Base-by-base conservation (phyloP, 805 yeast species). In the Sugiyamaella mastotermitis region DNA sequence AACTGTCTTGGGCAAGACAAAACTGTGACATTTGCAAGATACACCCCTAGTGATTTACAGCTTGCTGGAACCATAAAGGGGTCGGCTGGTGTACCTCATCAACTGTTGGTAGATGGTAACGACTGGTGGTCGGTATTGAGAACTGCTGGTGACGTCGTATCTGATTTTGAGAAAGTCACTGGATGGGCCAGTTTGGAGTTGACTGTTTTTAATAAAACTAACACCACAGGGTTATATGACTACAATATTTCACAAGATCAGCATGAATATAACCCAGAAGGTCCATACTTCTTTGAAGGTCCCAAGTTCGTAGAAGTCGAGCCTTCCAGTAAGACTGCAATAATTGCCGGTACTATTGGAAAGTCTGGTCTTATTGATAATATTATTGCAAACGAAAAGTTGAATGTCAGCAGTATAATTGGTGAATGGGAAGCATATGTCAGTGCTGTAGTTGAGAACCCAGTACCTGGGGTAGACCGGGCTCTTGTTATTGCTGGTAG, bases 401-500 rank as follows among this genome's bases (percentile, higher is more conserved):
- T 44, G 3, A 40, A 44, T 26, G 40, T 37, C n/a, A 5, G 23
- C 13, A 29, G 19, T 4, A 25, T 44, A 18, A 16, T 31, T 11
- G 43, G 43, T 18, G 15, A 44, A 25, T 44, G 48, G 48, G 48
- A 44, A 25, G 25, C 45, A 5, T 41, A 24, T 27, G 29, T 25
- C 5, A 27, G 40, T 11, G 21, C 14, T n/a, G 26, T 45, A 1
- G 41, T 42, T 3, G 35, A 31, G 5, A 11, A 19, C n/a, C 44
- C 44, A 3, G 13, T 38, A 5, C 31, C 32, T 4, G 35, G 38
- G 8, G 46, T 38, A 2, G 8, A 27, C 6, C 19, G 27, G 14
- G 48, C 48, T 5, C 19, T 45, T 11, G 46, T 42, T n/a, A 42
- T 45, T 35, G 44, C 37, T 23, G 48, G 48, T 10, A 32, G 39